Evolutionary conservation across 805 yeast genomes (phyloP), one percentile per base, ranked within the genome.

Genomic region (Monosporozyma yasuniensis): DNA sequence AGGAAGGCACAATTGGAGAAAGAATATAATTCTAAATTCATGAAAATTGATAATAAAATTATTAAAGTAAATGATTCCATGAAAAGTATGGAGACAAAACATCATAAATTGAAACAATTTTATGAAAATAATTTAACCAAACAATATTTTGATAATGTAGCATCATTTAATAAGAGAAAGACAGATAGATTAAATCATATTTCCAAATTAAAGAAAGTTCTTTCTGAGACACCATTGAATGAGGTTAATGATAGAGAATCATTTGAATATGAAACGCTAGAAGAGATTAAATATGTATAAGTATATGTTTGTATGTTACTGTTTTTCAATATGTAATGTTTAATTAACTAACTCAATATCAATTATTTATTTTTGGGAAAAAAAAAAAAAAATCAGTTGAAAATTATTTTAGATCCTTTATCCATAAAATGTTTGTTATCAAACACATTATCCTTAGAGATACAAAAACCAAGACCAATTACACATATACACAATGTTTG

Each of bases 21-120:
- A 11, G 56, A 56, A n/a, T 61, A 58, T 38, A 49, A 58, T 16
- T 49, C 49, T n/a, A 49, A 48, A 41, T 30, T 60, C 32, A 48
- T 50, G 22, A 34, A 49, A 5, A 30, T 61, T 30, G 55, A 56
- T 35, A 50, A 50, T 14, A 55, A 60, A 21, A 55, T 62, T 32
- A 49, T 53, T 8, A 55, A 52, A 3, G 23, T 21, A 7, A 30
- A 51, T 12, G 8, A 12, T 5, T 27, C 32, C 12, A 47, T 47
- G 7, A 14, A 22, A 16, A 21, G 16, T 9, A 12, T 47, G n/a
- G 22, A 44, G n/a, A 9, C 25, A 19, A n/a, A 32, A 38, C 27
- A 16, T n/a, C 25, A 34, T 34, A 44, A 30, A n/a, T 3, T 30
- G 3, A 5, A 21, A 11, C 39, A 46, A 21, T 34, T 47, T 14